Evolutionary conservation across 2,329 filamentous ascomycete species (phyloP), one percentile per base, ranked within the genome.

Genomic region (Myriosclerotinia duriaeana): DNA sequence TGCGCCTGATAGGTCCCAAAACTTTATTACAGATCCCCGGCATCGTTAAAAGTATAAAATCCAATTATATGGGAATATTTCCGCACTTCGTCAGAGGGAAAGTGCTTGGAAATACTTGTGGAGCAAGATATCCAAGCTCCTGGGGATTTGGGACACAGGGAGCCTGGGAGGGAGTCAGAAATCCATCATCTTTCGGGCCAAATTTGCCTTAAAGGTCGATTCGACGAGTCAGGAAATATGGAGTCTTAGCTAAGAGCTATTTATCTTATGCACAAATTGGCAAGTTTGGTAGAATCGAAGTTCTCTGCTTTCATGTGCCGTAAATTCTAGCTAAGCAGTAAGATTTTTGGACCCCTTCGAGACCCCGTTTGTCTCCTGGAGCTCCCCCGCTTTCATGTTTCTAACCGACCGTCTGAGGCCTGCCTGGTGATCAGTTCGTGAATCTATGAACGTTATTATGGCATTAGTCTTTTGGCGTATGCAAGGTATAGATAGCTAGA

Each of bases 21-120:
- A 64, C 55, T 38, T 61, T 50, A 61, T 61, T 61, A 50, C 44
- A 50, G 58, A 60, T 48, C 58, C 58, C 58, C 46, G 44, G 44
- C 46, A 60, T 38, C 44, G 17, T 38, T 22, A 44, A 61, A 63
- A 63, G 60, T 63, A 63, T 63, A 63, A 53, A n/a, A 53, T 54
- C 60, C 60, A 50, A 61, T 50, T 50, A 61, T 26, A 1, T 48
- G 20, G 53, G 34, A 48, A 65, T 14, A 40, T 48, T 44, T 65
- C 63, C 63, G 63, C 63, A 34, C 53, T 65, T 34, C 42, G 63
- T 59, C 53, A 59, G 20, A 42, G 42, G 12, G 30, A 52, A 34
- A 34, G 30, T 34, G 30, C 30, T 30, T 44, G 38, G 20, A 50
- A 65, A 58, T 48, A 42, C 53, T 46, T 65, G 62, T 50, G 62